Evolutionary conservation across 2,329 filamentous ascomycete genomes (phyloP), one percentile per base, ranked within the genome.

Genomic region (Aphanoascus verrucosus): DNA sequence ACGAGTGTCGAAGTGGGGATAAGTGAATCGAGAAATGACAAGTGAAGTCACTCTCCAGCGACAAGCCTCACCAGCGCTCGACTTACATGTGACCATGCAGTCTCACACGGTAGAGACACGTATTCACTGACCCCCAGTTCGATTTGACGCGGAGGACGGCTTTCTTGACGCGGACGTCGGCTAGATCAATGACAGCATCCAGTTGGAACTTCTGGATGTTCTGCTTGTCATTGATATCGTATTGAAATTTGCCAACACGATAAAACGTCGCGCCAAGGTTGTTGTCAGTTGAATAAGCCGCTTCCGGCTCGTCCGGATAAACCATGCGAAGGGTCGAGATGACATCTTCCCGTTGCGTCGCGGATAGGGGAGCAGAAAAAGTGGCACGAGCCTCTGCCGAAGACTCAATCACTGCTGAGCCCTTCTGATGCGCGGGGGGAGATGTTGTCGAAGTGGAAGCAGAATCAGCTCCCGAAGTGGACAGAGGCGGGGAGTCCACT

Each of bases 51-150:
- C 23, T 28, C 23, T 28, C 23, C 3, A 7, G 23, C 23, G 23
- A 28, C 42, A 52, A 40, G 46, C 3, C 9, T 23, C 11, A 41
- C 20, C 43, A 23, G 11, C 15, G n/a, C n/a, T 32, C 14, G 7
- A 14, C 23, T 55, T 60, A 70, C 32, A 62, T 8, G 55, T 67
- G 62, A 3, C 73, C 73, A 59, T 73, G 67, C 47, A 75, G 53
- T 46, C 69, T 68, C 49, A 74, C 55, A n/a, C 73, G 69, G 60
- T 74, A 75, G 37, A 75, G 57, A 57, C 73, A 76, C 1, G 72
- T 74, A 52, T 69, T 61, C 19, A 68, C 61, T 3, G 61, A 41
- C 3, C 72, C 73, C 66, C 72, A 73, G 53, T 74, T 75, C 1
- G 65, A 68, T 17, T 65, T 69, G 14, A 71, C 65, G 5, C 73